These are phyloP conservation scores for Fragilaria crotonensis DNA, from an alignment of 108 stramenopile genomes.

Conservation along the genomic window DNA sequence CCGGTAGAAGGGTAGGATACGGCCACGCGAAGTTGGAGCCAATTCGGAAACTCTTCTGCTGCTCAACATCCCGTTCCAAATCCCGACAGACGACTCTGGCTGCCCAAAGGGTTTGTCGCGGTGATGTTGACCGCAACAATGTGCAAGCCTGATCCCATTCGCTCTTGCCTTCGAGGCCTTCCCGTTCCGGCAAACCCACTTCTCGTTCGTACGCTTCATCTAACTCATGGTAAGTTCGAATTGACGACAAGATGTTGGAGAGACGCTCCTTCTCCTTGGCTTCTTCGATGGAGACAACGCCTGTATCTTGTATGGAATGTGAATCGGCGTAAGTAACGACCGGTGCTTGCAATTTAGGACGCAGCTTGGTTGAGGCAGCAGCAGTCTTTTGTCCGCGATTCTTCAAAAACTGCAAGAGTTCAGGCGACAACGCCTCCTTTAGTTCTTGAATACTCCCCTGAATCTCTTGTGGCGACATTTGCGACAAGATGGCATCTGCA, in stretches of 20 bases:
- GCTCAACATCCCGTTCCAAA: constrained; percentile 27
- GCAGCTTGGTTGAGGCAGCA: background rate
- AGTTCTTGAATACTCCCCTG: constrained; percentile 45
- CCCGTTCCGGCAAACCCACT: background rate
- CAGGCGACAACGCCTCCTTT: constrained; percentile 50
- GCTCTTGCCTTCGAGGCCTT: background rate
- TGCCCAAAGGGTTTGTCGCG: constrained; percentile 71
- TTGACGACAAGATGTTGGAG: constrained; percentile 48
- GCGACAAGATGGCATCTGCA: constrained; percentile 45
- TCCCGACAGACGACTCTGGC: constrained; percentile 29
- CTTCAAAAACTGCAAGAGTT: constrained; percentile 56
- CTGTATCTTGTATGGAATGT: background rate
- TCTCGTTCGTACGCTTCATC: constrained; percentile 54
- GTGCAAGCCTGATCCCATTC: constrained; percentile 40
- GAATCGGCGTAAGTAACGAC: background rate
- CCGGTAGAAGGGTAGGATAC: constrained; percentile 56
- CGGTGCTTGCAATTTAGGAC: constrained; percentile 1
- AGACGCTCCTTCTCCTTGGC: constrained; percentile 49
- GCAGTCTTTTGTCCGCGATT: constrained; percentile 19
- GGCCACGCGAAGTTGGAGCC: no score
- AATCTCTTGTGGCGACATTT: constrained; percentile 68
- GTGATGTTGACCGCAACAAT: constrained; percentile 57
- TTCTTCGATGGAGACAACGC: constrained; percentile 16
- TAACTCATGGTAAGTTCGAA: constrained; percentile 67
- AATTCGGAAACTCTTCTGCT: background rate